Evolutionary conservation across 2,329 filamentous ascomycete genomes (phyloP).

Genomic region (Zymoseptoria pseudotritici): DNA sequence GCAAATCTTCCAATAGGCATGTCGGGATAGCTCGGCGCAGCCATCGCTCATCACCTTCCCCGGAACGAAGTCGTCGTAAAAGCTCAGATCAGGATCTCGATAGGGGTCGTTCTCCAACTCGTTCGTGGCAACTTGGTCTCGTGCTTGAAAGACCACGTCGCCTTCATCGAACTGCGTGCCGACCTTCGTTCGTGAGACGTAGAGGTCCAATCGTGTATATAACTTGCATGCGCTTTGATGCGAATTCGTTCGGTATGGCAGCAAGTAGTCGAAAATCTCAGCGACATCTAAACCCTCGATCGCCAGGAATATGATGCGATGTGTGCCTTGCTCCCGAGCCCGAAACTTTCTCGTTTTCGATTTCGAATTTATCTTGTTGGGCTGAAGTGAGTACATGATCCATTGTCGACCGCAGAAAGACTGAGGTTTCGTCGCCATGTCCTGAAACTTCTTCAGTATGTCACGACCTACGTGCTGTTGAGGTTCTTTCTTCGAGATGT

Average conservation of each 20-base stretch:
- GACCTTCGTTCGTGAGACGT: constrained; percentile 34
- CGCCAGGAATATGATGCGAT: constrained; percentile 20
- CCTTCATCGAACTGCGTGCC: constrained; percentile 31
- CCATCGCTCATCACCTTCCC: constrained; percentile 44
- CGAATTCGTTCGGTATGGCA: constrained; percentile 31
- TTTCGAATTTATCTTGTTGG: constrained; percentile 21
- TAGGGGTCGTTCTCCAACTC: constrained; percentile 30
- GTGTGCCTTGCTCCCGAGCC: not conserved
- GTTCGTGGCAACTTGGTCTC: constrained; percentile 24
- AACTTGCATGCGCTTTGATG: constrained; percentile 35
- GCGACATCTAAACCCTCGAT: constrained; percentile 14
- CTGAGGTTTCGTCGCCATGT: constrained; percentile 33
- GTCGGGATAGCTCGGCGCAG: constrained; percentile 57
- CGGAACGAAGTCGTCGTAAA: constrained; percentile 4
- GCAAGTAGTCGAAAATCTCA: constrained; percentile 34
- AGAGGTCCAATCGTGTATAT: constrained; percentile 37
- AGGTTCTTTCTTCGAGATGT: constrained; percentile 16
- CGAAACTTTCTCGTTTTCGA: constrained; percentile 2
- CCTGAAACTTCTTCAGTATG: constrained; percentile 21
- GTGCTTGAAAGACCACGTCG: constrained; percentile 26
- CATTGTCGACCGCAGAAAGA: constrained; percentile 36
- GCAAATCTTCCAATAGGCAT: constrained; percentile 49
- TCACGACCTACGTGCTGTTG: constrained; percentile 10
- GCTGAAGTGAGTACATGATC: constrained; percentile 34
- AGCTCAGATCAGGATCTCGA: constrained; percentile 25